These are phyloP conservation scores for Chytridium lagenaria DNA, from an alignment of 371 early-diverging fungal species.

Conservation along the genomic window DNA sequence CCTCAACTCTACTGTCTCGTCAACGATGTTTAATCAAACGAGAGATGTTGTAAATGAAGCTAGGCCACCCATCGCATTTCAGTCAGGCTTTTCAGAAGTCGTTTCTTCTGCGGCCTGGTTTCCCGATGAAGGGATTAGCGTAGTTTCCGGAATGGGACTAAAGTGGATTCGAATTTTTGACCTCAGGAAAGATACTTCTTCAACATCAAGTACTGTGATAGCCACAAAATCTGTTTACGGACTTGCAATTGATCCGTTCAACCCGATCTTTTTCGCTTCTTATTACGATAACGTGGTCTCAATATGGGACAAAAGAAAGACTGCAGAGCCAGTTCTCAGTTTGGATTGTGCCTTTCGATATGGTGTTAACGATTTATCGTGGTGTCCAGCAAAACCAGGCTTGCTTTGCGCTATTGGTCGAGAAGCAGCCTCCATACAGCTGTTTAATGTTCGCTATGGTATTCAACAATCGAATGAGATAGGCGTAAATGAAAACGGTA, in stretches of 20 bases:
- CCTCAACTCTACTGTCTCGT: slow-evolving; percentile 26
- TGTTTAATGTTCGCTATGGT: not conserved
- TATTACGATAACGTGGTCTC: slow-evolving; percentile 73
- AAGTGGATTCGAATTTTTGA: slow-evolving; percentile 79
- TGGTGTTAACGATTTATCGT: slow-evolving; percentile 63
- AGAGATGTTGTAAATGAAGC: slow-evolving; percentile 24
- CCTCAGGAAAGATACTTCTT: slow-evolving; percentile 54
- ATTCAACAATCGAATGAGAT: slow-evolving; percentile 15
- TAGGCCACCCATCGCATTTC: slow-evolving; percentile 33
- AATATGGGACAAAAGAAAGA: slow-evolving; percentile 80
- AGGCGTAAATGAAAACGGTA: no score
- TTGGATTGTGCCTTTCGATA: slow-evolving; percentile 42
- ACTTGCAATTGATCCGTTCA: slow-evolving; percentile 73
- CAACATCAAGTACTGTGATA: slow-evolving; percentile 46
- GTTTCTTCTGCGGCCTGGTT: slow-evolving; percentile 80
- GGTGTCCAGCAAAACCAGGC: slow-evolving; percentile 68
- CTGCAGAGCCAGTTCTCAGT: slow-evolving; percentile 59
- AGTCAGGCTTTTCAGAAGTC: slow-evolving; percentile 75
- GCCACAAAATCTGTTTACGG: slow-evolving; percentile 79
- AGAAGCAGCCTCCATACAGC: not conserved
- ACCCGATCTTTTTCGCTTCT: slow-evolving; percentile 72
- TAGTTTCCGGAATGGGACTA: slow-evolving; percentile 79
- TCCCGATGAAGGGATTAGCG: slow-evolving; percentile 51
- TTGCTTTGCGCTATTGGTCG: slow-evolving; percentile 61
- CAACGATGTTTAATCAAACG: no score